Percentiles rank a stretch among this genome's conserved stretches.
Evolutionary conservation across 1,139 yeast genomes (phyloP).

Genomic region (Petasospora fabianii): DNA sequence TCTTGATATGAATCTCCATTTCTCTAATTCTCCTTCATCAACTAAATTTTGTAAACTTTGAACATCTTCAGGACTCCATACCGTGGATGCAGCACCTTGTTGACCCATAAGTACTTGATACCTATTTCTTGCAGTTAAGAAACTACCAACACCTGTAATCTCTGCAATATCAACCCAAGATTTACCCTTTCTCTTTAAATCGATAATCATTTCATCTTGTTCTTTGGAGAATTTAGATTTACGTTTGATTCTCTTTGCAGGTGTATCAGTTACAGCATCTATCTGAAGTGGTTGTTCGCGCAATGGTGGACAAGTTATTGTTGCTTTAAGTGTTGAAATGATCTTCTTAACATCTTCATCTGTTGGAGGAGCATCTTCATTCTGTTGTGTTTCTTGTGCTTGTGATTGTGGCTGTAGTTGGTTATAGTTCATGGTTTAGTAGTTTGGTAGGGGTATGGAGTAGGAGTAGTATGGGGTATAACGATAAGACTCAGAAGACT

Average conservation of each 20-base stretch:
- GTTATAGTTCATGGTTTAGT: too few relatives aligned
- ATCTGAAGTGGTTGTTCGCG: conserved; percentile 4
- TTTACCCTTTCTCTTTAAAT: conserved; percentile 58
- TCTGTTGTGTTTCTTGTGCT: too few relatives aligned
- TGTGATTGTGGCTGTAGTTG: too few relatives aligned
- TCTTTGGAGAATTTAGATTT: conserved; percentile 64
- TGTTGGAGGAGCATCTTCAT: too few relatives aligned
- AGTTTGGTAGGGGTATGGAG: too few relatives aligned
- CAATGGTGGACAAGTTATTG: background rate
- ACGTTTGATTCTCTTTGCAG: conserved; percentile 47
- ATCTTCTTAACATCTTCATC: conserved; percentile 1
- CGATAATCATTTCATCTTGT: conserved; percentile 65
- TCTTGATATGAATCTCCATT: conserved; percentile 61
- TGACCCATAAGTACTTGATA: conserved; percentile 82
- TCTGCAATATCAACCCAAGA: conserved; percentile 77
- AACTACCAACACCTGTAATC: conserved; percentile 60
- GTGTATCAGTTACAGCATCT: conserved; percentile 12
- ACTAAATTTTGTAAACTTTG: conserved; percentile 46
- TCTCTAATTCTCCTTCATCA: conserved; percentile 69
- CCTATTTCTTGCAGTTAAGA: conserved; percentile 71
- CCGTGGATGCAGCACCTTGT: conserved; percentile 70
- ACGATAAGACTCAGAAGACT: too few relatives aligned
- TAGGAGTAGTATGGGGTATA: too few relatives aligned
- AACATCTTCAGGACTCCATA: conserved; percentile 61
- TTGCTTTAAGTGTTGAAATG: conserved; percentile 1